phyloP scores from a whole-genome alignment of 345 rosid genomes.

The Pistacia atlantica region DNA sequence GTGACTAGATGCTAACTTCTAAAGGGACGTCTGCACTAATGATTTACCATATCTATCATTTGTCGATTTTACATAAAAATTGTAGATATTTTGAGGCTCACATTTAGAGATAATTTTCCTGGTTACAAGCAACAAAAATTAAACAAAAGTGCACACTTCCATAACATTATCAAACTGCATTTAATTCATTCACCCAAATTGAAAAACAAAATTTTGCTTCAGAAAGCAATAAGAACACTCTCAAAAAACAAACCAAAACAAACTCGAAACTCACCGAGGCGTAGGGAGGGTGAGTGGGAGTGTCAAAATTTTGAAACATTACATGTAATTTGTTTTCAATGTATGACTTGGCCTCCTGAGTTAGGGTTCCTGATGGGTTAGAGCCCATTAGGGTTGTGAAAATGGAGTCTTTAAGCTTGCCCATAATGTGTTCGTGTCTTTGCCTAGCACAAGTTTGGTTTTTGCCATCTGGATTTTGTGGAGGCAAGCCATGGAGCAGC shows the following conservation, averaged over 20 bases:
- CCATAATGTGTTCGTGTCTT: slow-evolving; percentile 6
- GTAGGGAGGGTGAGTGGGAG: slow-evolving; percentile 35
- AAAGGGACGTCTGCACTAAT: too few species aligned
- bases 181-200: not conserved
- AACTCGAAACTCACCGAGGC: slow-evolving; percentile 20
- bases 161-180: not conserved
- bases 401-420: slow-evolving; percentile 25
- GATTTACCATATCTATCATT: not conserved
- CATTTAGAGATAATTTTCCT: not conserved
- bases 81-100: too few species aligned
- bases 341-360: not conserved
- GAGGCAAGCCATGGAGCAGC: not conserved
- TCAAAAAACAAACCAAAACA: not conserved
- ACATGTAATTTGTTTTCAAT: slow-evolving; percentile 15
- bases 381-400: slow-evolving; percentile 11
- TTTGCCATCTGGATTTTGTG: not conserved
- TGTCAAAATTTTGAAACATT: slow-evolving; percentile 13
- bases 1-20: too few species aligned
- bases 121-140: not conserved
- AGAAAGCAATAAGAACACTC: not conserved
- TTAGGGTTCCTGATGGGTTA: slow-evolving; percentile 5
- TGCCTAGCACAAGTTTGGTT: too few species aligned
- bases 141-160: not conserved
- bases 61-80: not conserved
- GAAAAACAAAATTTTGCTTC: not conserved